Conservation (phyloP, 2,329 filamentous ascomycete genomes). For the Colletotrichum sp. region DNA sequence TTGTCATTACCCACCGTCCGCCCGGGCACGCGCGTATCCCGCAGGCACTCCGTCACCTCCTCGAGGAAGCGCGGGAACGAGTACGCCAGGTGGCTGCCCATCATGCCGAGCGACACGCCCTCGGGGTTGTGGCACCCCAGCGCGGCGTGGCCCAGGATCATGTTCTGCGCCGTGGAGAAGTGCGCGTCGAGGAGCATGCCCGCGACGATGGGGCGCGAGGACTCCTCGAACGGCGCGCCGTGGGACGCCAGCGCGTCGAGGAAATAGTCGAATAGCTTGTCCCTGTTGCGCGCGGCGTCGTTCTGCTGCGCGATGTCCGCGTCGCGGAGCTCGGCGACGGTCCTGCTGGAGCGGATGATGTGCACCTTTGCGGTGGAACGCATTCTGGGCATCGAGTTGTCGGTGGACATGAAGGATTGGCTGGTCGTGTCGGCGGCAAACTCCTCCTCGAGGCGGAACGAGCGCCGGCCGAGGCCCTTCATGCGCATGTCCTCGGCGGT, state of each 20-base stretch:
- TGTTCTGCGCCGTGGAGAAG: slow-evolving; percentile 64
- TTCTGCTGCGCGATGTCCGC: slow-evolving; percentile 71
- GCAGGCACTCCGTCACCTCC: slow-evolving; percentile 61
- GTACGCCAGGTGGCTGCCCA: slow-evolving; percentile 74
- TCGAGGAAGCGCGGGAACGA: slow-evolving; percentile 74
- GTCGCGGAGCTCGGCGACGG: slow-evolving; percentile 68
- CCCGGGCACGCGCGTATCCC: slow-evolving; percentile 40
- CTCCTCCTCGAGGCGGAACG: slow-evolving; percentile 76
- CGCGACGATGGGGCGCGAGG: slow-evolving; percentile 67
- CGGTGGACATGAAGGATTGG: slow-evolving; percentile 19
- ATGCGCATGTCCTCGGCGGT: slow-evolving; percentile 77
- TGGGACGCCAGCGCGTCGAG: slow-evolving; percentile 49
- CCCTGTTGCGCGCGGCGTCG: slow-evolving; percentile 56
- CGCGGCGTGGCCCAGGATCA: slow-evolving; percentile 71
- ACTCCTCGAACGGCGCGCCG: slow-evolving; percentile 33
- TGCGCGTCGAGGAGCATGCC: slow-evolving; percentile 74
- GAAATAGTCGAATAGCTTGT: slow-evolving; percentile 53
- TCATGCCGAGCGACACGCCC: slow-evolving; percentile 70
- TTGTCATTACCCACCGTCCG: slow-evolving; percentile 45
- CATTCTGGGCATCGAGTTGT: slow-evolving; percentile 3
- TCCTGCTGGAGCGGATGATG: slow-evolving; percentile 68
- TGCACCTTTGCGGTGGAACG: slow-evolving; percentile 65
- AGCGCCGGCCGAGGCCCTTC: slow-evolving; percentile 71
- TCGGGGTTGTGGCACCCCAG: slow-evolving; percentile 57
- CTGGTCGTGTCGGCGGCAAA: slow-evolving; percentile 73